Evolutionary conservation across 345 rosid species (phyloP).

Genomic region (Brassica juncea): DNA sequence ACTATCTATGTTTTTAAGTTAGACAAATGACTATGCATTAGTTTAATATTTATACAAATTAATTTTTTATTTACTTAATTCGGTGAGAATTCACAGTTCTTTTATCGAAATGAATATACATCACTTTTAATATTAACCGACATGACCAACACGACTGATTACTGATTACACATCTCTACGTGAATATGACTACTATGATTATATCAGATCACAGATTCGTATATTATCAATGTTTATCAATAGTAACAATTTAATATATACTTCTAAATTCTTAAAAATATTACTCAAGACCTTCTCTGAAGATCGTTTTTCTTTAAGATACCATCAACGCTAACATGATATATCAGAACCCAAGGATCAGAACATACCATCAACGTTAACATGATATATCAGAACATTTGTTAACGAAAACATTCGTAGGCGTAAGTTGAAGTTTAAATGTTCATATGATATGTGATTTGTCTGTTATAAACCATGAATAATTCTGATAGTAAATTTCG

Average conservation of each 20-base stretch:
- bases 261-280: not conserved
- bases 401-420: not conserved
- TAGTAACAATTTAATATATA: not conserved
- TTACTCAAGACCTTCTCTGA: not conserved
- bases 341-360: too few species aligned
- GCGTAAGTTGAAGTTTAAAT: not conserved
- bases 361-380: not conserved
- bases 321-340: not conserved
- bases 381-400: not conserved
- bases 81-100: too few species aligned
- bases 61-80: too few species aligned
- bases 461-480: not conserved
- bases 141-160: constrained; percentile 19
- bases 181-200: constrained; percentile 16
- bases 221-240: constrained; percentile 7
- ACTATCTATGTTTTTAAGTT: too few species aligned
- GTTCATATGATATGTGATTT: not conserved
- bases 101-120: too few species aligned
- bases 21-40: too few species aligned
- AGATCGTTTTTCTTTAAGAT: not conserved
- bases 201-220: constrained; percentile 15
- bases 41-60: too few species aligned
- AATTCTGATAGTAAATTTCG: not conserved
- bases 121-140: not conserved
- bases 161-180: constrained; percentile 18